Conservation (phyloP, 2,329 filamentous ascomycete species). For the Fusarium gaditjirri region DNA sequence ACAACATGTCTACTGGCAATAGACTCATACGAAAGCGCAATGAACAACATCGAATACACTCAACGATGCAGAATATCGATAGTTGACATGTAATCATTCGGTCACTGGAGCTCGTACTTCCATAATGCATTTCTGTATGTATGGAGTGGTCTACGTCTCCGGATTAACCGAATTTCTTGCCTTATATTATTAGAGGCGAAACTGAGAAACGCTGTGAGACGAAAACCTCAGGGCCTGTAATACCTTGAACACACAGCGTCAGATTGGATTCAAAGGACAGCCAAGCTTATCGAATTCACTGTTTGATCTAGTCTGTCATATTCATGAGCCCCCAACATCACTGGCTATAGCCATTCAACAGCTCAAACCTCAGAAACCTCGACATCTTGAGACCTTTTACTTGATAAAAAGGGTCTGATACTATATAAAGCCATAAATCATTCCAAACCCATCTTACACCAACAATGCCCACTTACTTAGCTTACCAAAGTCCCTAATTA, state of each 20-base stretch:
- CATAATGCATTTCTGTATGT: background rate
- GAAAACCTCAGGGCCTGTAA: too few species aligned
- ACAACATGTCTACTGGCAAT: too few species aligned
- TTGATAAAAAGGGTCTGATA: background rate
- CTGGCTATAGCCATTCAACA: background rate
- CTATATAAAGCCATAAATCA: background rate
- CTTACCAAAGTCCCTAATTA: constrained; percentile 3
- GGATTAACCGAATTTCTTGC: background rate
- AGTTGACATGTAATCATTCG: background rate
- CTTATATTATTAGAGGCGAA: background rate
- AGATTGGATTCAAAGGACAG: background rate
- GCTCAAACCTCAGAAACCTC: background rate
- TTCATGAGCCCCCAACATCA: rapidly evolving
- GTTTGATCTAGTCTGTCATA: background rate
- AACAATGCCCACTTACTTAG: background rate
- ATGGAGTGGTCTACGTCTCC: background rate
- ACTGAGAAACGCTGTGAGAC: rapidly evolving
- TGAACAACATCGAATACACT: background rate
- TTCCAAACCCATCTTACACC: background rate
- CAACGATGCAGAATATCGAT: background rate
- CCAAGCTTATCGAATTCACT: too few species aligned
- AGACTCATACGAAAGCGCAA: background rate
- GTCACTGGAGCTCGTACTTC: background rate
- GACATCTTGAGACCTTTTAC: background rate
- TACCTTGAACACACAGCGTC: too few species aligned